Conservation (phyloP, 208 protist species). For the Eutreptiella sp. region DNA sequence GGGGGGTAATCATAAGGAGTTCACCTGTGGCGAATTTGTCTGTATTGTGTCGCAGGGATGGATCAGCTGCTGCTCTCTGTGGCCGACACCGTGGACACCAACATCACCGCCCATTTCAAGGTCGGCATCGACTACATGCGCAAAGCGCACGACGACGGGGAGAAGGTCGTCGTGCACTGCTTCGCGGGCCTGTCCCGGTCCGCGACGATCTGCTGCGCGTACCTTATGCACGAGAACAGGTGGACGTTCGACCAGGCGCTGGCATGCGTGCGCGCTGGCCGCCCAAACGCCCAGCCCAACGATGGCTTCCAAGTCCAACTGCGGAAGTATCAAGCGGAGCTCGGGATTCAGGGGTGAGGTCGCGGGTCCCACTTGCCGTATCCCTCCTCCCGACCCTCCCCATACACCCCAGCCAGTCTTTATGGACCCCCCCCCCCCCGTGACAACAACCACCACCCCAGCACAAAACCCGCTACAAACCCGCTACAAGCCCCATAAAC, state of each 20-base stretch:
- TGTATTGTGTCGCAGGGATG: too few relatives aligned
- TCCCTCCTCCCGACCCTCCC: too few relatives aligned
- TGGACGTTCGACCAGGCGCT: slow-evolving; percentile 59
- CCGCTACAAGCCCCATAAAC: too few relatives aligned
- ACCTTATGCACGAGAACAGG: slow-evolving; percentile 62
- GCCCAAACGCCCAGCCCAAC: slow-evolving; percentile 66
- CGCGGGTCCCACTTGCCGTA: too few relatives aligned
- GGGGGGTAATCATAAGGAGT: too few relatives aligned
- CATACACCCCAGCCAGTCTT: too few relatives aligned
- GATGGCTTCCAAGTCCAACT: slow-evolving; percentile 60
- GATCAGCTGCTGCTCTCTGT: slow-evolving; percentile 58
- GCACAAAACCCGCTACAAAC: too few relatives aligned
- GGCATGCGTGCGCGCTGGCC: slow-evolving; percentile 47
- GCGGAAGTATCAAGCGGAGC: not conserved
- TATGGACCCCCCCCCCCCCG: too few relatives aligned
- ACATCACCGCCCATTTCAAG: slow-evolving; percentile 52
- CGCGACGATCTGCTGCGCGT: slow-evolving; percentile 64
- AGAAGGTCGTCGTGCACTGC: slow-evolving; percentile 73
- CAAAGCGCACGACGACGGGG: slow-evolving; percentile 45
- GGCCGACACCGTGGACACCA: slow-evolving; percentile 63
- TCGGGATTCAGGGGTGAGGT: too few relatives aligned
- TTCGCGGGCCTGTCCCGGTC: slow-evolving; percentile 79
- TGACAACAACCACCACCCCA: too few relatives aligned
- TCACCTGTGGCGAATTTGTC: too few relatives aligned
- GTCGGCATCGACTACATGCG: slow-evolving; percentile 69